Conservation (phyloP, 331 rosid genomes). For the Quercus lobata region DNA sequence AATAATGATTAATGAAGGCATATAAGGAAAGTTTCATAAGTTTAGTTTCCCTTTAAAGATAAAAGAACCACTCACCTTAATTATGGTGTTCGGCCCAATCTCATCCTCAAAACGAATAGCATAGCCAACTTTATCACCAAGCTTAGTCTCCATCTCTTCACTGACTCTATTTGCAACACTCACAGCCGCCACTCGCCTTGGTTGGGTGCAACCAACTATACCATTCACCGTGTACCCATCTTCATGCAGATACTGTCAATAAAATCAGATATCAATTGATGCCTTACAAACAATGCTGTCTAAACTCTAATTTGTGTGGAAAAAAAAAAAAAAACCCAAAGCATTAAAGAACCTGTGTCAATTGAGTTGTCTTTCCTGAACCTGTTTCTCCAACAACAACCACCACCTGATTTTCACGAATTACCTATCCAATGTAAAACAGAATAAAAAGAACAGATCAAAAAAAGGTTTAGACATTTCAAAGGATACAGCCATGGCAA, state of each 20-base stretch:
- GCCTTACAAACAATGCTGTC: slow-evolving; percentile 1
- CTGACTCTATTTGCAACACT: slow-evolving; percentile 99
- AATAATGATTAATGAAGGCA: neutral
- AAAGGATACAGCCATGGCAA: slow-evolving; percentile 5
- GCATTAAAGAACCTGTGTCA: slow-evolving; percentile 68
- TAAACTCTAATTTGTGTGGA: no score
- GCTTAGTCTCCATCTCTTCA: slow-evolving; percentile 94
- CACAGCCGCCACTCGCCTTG: slow-evolving; percentile 99
- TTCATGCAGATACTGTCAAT: slow-evolving; percentile 80
- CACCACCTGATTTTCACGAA: slow-evolving; percentile 95
- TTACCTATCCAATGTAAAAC: slow-evolving; percentile 47
- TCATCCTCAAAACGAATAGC: slow-evolving; percentile 99
- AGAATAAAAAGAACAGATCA: slow-evolving; percentile 12
- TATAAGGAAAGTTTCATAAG: neutral
- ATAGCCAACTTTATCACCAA: slow-evolving; percentile 93
- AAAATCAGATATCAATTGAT: neutral
- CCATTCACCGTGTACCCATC: slow-evolving; percentile 83
- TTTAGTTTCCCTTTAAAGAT: neutral
- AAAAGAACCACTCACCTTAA: slow-evolving; percentile 53
- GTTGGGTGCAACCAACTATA: slow-evolving; percentile 95
- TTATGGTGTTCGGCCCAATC: slow-evolving; percentile 81
- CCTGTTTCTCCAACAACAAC: slow-evolving; percentile 99
- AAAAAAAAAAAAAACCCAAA: neutral
- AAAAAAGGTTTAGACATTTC: neutral
- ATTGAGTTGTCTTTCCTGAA: slow-evolving; percentile 98